A percentile compares a stretch with the other conserved stretches of the same genome.
phyloP scores from a whole-genome alignment of 2,329 filamentous ascomycete genomes.

The Claviceps lovelessii region DNA sequence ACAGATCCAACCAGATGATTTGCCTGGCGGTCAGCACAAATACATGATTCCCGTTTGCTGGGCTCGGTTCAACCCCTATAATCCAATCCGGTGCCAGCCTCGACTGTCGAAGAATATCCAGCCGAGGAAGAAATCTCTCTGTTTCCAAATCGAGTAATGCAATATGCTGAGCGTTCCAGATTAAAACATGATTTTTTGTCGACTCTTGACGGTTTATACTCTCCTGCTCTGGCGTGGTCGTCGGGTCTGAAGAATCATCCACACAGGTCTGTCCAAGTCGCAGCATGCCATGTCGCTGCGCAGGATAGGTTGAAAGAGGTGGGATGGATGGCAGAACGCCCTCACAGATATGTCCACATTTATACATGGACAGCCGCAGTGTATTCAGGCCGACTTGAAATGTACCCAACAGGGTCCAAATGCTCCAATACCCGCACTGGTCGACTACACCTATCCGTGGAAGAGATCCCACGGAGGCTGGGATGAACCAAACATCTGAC shows the following conservation, averaged over 20 bases:
- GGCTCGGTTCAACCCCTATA: slow-evolving; percentile 39
- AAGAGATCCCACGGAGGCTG: slow-evolving; percentile 29
- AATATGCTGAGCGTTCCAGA: slow-evolving; percentile 24
- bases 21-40: slow-evolving; percentile 44
- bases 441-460: slow-evolving; percentile 55
- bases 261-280: slow-evolving; percentile 21
- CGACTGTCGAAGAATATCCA: slow-evolving; percentile 14
- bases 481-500: slow-evolving; percentile 51
- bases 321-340: slow-evolving; percentile 24
- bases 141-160: slow-evolving; percentile 23
- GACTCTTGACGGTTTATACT: not conserved
- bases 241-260: slow-evolving; percentile 11
- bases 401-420: slow-evolving; percentile 44
- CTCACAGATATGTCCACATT: slow-evolving; percentile 30
- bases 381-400: slow-evolving; percentile 20
- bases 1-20: slow-evolving; percentile 35
- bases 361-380: slow-evolving; percentile 18
- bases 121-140: slow-evolving; percentile 14
- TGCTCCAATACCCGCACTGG: slow-evolving; percentile 48
- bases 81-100: slow-evolving; percentile 26
- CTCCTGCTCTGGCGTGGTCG: slow-evolving; percentile 6
- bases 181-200: slow-evolving; percentile 14
- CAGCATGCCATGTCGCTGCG: slow-evolving; percentile 28
- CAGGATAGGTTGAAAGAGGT: slow-evolving; percentile 12
- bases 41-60: slow-evolving; percentile 31